These are phyloP conservation scores for Cyphellophora europaea DNA, from an alignment of 2,329 filamentous ascomycete genomes.

Conservation along the genomic window DNA sequence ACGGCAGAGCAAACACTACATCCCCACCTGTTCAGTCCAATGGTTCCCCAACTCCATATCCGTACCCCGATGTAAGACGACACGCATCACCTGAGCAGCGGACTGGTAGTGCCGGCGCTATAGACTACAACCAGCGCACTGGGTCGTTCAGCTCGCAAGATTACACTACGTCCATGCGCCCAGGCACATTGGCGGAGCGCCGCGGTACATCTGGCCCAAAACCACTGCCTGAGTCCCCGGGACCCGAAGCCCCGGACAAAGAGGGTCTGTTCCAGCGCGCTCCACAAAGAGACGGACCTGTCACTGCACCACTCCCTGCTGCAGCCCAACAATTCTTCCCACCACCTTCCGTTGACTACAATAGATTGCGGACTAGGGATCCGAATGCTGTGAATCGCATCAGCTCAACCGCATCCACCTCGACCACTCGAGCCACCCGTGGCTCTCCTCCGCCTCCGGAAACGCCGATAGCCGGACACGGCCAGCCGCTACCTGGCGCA, in stretches of 20 bases:
- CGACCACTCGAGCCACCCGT: conserved; percentile 81
- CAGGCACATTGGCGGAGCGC: conserved; percentile 64
- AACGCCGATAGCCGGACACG: conserved; percentile 71
- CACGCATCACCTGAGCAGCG: conserved; percentile 16
- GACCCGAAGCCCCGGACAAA: conserved; percentile 64
- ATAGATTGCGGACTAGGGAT: conserved; percentile 41
- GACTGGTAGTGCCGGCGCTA: conserved; percentile 7
- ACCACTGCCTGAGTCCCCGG: conserved; percentile 72
- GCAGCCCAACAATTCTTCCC: conserved; percentile 57
- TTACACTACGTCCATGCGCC: conserved; percentile 27
- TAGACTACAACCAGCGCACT: conserved; percentile 17
- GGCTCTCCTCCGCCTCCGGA: conserved; percentile 93
- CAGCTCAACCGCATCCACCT: conserved; percentile 80
- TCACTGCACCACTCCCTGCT: conserved; percentile 35
- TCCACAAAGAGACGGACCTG: conserved; percentile 28
- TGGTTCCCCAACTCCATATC: conserved; percentile 22
- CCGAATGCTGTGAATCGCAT: conserved; percentile 50
- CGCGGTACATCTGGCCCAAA: conserved; percentile 67
- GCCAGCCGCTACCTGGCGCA: conserved; percentile 18
- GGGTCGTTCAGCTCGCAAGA: conserved; percentile 34
- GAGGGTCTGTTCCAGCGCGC: conserved; percentile 69
- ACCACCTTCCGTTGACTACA: conserved; percentile 30
- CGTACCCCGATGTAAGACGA: conserved; percentile 34
- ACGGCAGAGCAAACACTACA: conserved; percentile 30
- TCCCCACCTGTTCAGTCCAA: conserved; percentile 29